Percentiles rank a stretch among this genome's conserved stretches.
Conservation (phyloP, 768 basidiomycete species). For the Sarcomyxa edulis region DNA sequence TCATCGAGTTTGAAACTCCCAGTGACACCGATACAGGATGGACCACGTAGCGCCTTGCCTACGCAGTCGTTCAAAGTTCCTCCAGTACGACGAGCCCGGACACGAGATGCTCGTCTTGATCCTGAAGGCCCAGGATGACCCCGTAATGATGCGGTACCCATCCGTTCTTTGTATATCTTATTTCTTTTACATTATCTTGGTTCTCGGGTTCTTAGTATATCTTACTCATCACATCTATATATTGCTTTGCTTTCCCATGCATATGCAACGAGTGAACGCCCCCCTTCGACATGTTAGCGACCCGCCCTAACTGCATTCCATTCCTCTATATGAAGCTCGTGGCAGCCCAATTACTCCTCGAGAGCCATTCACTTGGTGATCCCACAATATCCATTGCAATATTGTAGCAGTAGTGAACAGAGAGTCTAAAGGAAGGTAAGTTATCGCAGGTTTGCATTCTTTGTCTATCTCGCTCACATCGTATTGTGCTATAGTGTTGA, state of each 20-base stretch:
- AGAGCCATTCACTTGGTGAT: too few species aligned
- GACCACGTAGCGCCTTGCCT: slow-evolving; percentile 51
- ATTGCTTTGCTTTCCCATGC: neutral
- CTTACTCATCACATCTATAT: neutral
- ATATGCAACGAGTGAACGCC: too few species aligned
- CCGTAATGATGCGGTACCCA: neutral
- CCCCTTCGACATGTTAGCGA: too few species aligned
- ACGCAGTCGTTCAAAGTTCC: slow-evolving; percentile 42
- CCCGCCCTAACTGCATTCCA: too few species aligned
- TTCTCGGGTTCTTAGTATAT: neutral
- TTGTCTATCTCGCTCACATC: too few species aligned
- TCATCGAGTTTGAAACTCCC: slow-evolving; percentile 34
- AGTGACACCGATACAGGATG: slow-evolving; percentile 27
- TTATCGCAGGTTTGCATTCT: too few species aligned
- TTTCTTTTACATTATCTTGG: neutral
- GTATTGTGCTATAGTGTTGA: too few species aligned
- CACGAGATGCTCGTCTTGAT: slow-evolving; percentile 5
- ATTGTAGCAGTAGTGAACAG: too few species aligned
- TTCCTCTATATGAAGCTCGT: too few species aligned
- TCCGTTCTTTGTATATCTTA: neutral
- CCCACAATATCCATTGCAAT: too few species aligned
- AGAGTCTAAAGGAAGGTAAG: too few species aligned
- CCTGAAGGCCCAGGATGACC: slow-evolving; percentile 11
- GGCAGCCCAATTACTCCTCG: neutral
- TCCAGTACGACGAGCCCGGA: slow-evolving; percentile 17